These are phyloP conservation scores for Myriosclerotinia duriaeana DNA, from an alignment of 2,329 filamentous ascomycete species.

Conservation along the genomic window DNA sequence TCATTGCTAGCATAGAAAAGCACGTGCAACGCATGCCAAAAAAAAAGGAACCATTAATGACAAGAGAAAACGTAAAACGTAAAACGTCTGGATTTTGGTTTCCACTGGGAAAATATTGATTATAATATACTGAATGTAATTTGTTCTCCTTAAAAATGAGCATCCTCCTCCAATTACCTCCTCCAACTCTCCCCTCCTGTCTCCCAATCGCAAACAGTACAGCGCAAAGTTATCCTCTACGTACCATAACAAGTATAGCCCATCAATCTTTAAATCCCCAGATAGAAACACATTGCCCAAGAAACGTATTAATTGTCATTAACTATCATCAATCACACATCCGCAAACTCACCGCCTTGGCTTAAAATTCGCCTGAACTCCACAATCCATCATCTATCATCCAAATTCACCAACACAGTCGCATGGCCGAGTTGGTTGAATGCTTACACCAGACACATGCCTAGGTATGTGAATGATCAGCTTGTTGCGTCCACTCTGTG, in stretches of 20 bases:
- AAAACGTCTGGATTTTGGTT: neutral
- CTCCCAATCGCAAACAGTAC: neutral
- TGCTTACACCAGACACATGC: neutral
- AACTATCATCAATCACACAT: neutral
- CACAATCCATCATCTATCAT: neutral
- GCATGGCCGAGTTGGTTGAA: neutral
- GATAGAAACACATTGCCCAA: neutral
- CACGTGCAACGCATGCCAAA: neutral
- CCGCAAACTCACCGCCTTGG: neutral
- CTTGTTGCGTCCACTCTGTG: neutral
- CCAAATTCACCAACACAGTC: neutral
- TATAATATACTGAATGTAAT: neutral
- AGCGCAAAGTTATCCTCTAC: neutral
- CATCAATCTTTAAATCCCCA: neutral
- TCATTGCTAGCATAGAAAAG: neutral
- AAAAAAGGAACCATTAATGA: neutral
- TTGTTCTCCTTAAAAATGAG: too few relatives aligned
- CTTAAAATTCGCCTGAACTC: neutral
- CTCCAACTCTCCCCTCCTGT: neutral
- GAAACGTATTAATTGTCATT: neutral
- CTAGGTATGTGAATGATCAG: neutral
- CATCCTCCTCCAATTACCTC: too few relatives aligned
- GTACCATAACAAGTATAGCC: neutral
- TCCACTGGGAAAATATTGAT: neutral
- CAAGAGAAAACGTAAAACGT: neutral